Evolutionary conservation across 1,139 yeast genomes (phyloP), one percentile per base, ranked within the genome.

Genomic region (Scheffersomyces quercinus): DNA sequence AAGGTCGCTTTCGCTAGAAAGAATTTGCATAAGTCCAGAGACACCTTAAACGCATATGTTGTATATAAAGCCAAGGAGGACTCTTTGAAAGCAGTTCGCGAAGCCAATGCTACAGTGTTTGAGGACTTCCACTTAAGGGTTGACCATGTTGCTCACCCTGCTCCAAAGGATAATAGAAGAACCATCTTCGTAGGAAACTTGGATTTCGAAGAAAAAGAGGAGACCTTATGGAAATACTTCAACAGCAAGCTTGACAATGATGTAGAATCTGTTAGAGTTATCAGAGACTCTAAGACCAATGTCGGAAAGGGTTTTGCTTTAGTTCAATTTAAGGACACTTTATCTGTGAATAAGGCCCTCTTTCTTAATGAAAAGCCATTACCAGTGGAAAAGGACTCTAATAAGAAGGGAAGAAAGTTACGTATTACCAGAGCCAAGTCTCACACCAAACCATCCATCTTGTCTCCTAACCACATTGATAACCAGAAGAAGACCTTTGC

Each of bases 301-400:
- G 74, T 93, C 50, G 99, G 99, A 53, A 95, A 93, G 68, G 99
- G 99, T 4, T 91, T 95, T 70, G 99, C 97, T 4, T 88, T 90
- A 63, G 90, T 95, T 29, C 98, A 93, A 66, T 95, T 91, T 69
- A 79, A 76, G 50, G 97, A 91, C 64, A 70, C 91, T 24, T 79
- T 85, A 46, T 76, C 85, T 33, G 97, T 95, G 11, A 83, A 85
- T 51, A 87, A 88, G 60, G 97, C 97, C 0, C 67, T 95, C 46
- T 65, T 89, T 50, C 70, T 89, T 49, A 80, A 91, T 62, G 95
- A 82, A 40, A 85, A 88, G 66, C 79, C 82, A 44, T 72, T 88
- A 59, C 62, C 65, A 20, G 68, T 67, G 5, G 64, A 66, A 13
- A 50, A 50, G 37, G 51, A 46, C 11, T 67, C 60, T 31, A 68